These are phyloP conservation scores for Prunus salicina DNA, from an alignment of 306 rosid genomes.

Conservation along the genomic window DNA sequence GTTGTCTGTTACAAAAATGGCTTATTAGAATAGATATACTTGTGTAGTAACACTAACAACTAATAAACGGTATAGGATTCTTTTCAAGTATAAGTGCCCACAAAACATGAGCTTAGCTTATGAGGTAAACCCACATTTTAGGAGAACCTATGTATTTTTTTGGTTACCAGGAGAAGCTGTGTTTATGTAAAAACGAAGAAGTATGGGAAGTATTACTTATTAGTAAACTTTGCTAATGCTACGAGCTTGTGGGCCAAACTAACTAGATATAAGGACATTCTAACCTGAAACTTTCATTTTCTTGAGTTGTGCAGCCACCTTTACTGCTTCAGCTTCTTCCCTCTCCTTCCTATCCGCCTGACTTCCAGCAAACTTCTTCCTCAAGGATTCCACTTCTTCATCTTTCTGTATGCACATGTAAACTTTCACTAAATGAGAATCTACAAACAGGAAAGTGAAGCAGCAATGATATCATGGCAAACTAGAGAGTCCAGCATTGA, in stretches of 20 bases:
- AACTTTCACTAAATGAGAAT: not conserved
- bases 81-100: not conserved
- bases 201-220: not conserved
- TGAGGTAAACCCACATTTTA: not conserved
- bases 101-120: not conserved
- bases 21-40: not conserved
- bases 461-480: not conserved
- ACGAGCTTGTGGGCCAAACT: too few relatives aligned
- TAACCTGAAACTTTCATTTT: conserved; percentile 74
- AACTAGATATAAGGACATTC: not conserved
- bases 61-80: not conserved
- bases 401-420: conserved; percentile 66
- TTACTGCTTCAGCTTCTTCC: conserved; percentile 75
- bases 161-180: not conserved
- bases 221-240: not conserved
- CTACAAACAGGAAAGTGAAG: not conserved
- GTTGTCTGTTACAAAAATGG: conserved; percentile 45
- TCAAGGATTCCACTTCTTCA: conserved; percentile 70
- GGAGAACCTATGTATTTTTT: not conserved
- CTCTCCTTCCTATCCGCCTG: conserved; percentile 82
- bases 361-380: conserved; percentile 85
- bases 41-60: not conserved
- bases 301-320: conserved; percentile 64
- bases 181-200: not conserved
- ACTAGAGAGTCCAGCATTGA: not conserved